Conservation (phyloP, 768 basidiomycete species). For the Phanerodontia chrysosporium region DNA sequence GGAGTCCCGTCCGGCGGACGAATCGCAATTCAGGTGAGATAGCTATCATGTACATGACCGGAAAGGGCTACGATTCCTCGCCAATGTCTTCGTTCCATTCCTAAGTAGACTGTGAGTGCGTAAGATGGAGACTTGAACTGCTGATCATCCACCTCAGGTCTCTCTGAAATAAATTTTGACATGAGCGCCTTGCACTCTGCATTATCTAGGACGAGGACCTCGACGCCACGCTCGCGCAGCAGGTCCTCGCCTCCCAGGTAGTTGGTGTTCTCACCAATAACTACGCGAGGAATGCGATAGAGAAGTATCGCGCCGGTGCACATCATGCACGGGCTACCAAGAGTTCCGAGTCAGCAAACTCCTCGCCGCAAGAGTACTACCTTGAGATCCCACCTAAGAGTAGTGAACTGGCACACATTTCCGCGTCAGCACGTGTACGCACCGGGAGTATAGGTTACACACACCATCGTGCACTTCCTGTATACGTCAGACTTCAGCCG, state of each 20-base stretch:
- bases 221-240: slow-evolving; percentile 47
- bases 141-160: slow-evolving; percentile 43
- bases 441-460: not conserved
- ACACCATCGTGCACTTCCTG: slow-evolving; percentile 44
- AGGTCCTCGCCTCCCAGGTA: slow-evolving; percentile 48
- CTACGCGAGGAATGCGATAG: slow-evolving; percentile 59
- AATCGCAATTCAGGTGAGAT: too few species aligned
- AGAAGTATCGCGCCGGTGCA: slow-evolving; percentile 57
- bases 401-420: slow-evolving; percentile 34
- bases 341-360: not conserved
- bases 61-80: too few species aligned
- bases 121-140: slow-evolving; percentile 8
- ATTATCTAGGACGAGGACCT: slow-evolving; percentile 38
- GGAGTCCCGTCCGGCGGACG: too few species aligned
- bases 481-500: slow-evolving; percentile 42
- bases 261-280: slow-evolving; percentile 30
- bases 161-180: slow-evolving; percentile 49
- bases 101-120: slow-evolving; percentile 22
- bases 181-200: slow-evolving; percentile 51
- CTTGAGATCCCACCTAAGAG: slow-evolving; percentile 28
- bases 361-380: not conserved
- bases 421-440: not conserved
- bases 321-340: slow-evolving; percentile 28
- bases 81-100: slow-evolving; percentile 66
- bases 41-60: too few species aligned